Percentiles rank a stretch among this genome's conserved stretches.
Conservation (phyloP, 129 eudicot species). For the Saussurea involucrata region DNA sequence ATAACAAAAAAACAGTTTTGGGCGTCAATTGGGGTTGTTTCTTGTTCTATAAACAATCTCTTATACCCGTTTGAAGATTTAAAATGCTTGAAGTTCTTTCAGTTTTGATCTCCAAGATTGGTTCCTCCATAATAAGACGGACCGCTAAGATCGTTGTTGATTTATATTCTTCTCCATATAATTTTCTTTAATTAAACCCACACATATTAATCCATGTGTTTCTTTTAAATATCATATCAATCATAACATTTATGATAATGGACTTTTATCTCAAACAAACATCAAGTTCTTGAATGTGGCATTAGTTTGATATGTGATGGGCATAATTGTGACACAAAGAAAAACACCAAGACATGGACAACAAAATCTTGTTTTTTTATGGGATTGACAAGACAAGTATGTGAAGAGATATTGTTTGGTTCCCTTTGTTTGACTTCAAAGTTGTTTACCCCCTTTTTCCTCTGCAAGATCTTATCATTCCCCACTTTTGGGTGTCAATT, state of each 20-base stretch:
- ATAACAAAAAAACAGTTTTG: not conserved
- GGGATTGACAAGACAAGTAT: conserved; percentile 33
- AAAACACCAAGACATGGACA: conserved; percentile 28
- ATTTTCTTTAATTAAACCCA: not conserved
- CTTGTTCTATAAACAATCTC: not conserved
- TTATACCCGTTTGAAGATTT: not conserved
- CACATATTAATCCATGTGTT: not conserved
- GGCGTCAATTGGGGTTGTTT: not conserved
- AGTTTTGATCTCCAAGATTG: not conserved
- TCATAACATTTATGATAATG: not conserved
- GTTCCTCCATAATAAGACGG: not conserved
- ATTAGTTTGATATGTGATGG: conserved; percentile 11
- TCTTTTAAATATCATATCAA: not conserved
- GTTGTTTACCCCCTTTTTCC: conserved; percentile 30
- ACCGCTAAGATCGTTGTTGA: not conserved
- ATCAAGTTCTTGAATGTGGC: not conserved
- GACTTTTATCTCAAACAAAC: not conserved
- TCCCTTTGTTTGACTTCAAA: conserved; percentile 11
- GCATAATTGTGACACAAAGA: conserved; percentile 23
- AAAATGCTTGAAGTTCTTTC: not conserved
- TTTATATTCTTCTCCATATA: not conserved
- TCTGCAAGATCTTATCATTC: conserved; percentile 58
- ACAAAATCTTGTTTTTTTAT: conserved; percentile 24
- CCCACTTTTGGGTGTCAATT: conserved; percentile 50
- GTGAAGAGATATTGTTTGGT: conserved; percentile 27